Evolutionary conservation across 208 protist species (phyloP), one percentile per base, ranked within the genome.

Genomic region (Acanthamoeba healyi): DNA sequence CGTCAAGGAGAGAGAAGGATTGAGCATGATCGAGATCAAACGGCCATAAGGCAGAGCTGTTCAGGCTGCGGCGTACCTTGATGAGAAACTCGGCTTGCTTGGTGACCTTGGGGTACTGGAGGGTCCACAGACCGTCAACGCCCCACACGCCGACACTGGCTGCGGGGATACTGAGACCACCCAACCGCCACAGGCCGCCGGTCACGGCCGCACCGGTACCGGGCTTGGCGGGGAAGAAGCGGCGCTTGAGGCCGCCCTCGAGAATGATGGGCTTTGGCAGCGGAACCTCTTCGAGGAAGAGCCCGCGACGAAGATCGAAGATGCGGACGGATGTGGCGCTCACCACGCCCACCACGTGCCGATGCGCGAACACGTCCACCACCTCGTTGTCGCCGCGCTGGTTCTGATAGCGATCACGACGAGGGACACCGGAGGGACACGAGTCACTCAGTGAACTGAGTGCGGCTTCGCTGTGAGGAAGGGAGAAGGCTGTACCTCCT

Each of bases 321-420:
- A 87, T 49, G n/a, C 51, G 44, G 19, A 54, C 44, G 14, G 26
- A 10, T 2, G 44, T 63, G 42, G 79, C 26, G 49, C 49, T n/a
- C 79, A 87, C 44, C n/a, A 87, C 51, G 79, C 79, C 79, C 36
- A 87, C 79, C 1, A 87, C 79, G 22, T 87, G 79, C 9, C 79
- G 44, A 26, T 87, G 79, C 42, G 51, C 79, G 32, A 87, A 58
- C 79, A 87, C 1, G 34, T 87, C 79, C 15, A 87, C 79, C 44
- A 87, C 51, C 29, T 63, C 79, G 32, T 87, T 34, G 79, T 54
- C 51, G 51, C 29, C 24, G 1, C 49, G n/a, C 42, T 63, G 51
- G 32, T 54, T 87, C 49, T 63, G 32, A 12, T 1, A 12, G 29
- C 10, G 79, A 24, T 22, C 51, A 17, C 4, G 24, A 2, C 4